Conservation (phyloP, 225 moss, liverwort and hornwort species). For the Physcomitrellopsis africana region DNA sequence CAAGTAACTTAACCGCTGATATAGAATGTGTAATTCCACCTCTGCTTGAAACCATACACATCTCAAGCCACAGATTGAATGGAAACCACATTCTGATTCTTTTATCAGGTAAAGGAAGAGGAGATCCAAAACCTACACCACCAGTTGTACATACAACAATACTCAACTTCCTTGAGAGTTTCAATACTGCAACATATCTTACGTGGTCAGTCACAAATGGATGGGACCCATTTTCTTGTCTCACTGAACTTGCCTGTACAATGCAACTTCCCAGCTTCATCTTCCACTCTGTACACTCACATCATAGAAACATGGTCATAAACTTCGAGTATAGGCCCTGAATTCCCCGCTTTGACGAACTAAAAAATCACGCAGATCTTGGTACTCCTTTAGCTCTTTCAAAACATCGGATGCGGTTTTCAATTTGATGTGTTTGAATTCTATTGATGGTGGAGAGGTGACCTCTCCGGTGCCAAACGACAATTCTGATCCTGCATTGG, state of each 20-base stretch:
- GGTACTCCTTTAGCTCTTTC: constrained; percentile 79
- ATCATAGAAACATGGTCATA: constrained; percentile 7
- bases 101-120: not conserved
- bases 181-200: constrained; percentile 42
- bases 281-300: constrained; percentile 34
- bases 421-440: constrained; percentile 53
- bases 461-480: constrained; percentile 51
- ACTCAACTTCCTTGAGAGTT: constrained; percentile 46
- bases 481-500: constrained; percentile 44
- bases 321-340: constrained; percentile 33
- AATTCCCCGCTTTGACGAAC: constrained; percentile 82
- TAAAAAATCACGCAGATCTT: constrained; percentile 93
- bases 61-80: too few species aligned
- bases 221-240: constrained; percentile 24
- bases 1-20: too few species aligned
- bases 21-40: too few species aligned
- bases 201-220: constrained; percentile 36
- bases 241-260: constrained; percentile 53
- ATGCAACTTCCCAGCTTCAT: constrained; percentile 33
- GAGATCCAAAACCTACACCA: constrained; percentile 25
- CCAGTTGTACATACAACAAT: constrained; percentile 53
- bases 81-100: not conserved
- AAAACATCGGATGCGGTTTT: constrained; percentile 79
- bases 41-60: too few species aligned
- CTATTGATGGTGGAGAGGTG: constrained; percentile 66